Evolutionary conservation across 2,329 filamentous ascomycete genomes (phyloP), one percentile per base, ranked within the genome.

Genomic region (Chaetomiaceae sp.): DNA sequence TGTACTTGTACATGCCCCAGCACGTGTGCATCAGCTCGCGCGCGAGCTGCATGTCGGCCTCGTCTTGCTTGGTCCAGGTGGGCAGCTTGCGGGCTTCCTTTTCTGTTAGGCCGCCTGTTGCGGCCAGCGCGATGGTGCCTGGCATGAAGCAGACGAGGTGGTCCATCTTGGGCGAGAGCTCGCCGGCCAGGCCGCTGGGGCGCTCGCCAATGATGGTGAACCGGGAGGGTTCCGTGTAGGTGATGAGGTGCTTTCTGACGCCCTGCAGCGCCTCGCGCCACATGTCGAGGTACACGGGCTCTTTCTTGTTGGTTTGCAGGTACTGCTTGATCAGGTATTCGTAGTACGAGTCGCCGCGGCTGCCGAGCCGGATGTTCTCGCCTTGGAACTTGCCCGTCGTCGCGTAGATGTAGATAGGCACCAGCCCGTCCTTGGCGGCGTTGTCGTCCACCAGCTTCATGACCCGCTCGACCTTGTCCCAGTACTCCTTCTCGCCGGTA

Each of bases 251-350:
- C 71, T 95, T 95, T 64, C 92, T 90, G 53, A 97, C 85, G 46
- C 92, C 94, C 15, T 75, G 76, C 42, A 99, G 75, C 14, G 90
- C 80, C 67, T 99, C 88, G 36, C 92, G 80, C 91, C 95, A 99
- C 84, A 99, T 89, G 14, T 94, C 88, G 60, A 85, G 78, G 70
- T 99, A 99, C 15, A 97, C 73, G 0, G 84, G 78, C 68, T 99
- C 92, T 65, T 91, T 79, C 67, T 88, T 84, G 53, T 88, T 89
- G 12, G 94, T 99, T 71, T 99, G 94, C 19, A 96, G 78, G 68
- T 95, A 97, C 69, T 99, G 94, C 74, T 99, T 99, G 76, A 97
- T 95, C 47, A 99, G 82, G 69, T 99, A 99, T 72, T 99, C 90
- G 72, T 99, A 99, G 73, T 97, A 99, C 44, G 91, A 96, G 74